Evolutionary conservation across 2,329 filamentous ascomycete genomes (phyloP), one percentile per base, ranked within the genome.

Genomic region (Berkeleyomyces rouxiae): DNA sequence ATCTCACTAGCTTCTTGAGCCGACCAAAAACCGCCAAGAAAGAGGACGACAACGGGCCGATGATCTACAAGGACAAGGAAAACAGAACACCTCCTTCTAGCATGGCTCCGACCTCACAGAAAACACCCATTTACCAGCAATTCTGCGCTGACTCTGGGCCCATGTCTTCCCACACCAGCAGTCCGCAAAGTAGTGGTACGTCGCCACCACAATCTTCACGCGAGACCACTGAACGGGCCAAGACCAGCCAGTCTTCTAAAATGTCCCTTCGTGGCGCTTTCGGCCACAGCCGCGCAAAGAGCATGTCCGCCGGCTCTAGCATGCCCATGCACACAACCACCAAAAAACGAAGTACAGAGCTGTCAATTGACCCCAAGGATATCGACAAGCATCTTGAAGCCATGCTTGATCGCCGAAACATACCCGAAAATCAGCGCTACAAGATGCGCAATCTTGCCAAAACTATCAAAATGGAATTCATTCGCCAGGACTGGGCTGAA

Each of bases 401-500:
- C 2, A 79, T 83, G 73, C 72, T 95, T 73, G 90, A 96, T 71
- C 84, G 91, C 16, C 82, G 92, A 66, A 96, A 97, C 69, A 95
- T 97, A 62, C 91, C 92, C 2, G 88, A 95, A 70, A 88, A 96
- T 67, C 90, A 96, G 78, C 82, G 92, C 62, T 90, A 92, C 72
- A 95, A 95, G 75, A 96, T 99, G 90, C 83, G 92, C 55, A 91
- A 85, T 63, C 77, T 99, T 65, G 90, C 88, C 66, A 81, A 89
- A 67, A 87, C 88, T 43, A 91, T 97, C 76, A 99, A 99, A 74
- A 88, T 90, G 71, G 91, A 97, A 70, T 95, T 99, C 69, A 90
- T 97, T 68, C 85, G 86, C 61, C 91, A 95, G 71, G 88, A 96
- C 71, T 89, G 88, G 78, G 83, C 82, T 5, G 86, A 87, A 71